Base-by-base conservation (phyloP, 257 asterid species). In the Lycium ferocissimum region DNA sequence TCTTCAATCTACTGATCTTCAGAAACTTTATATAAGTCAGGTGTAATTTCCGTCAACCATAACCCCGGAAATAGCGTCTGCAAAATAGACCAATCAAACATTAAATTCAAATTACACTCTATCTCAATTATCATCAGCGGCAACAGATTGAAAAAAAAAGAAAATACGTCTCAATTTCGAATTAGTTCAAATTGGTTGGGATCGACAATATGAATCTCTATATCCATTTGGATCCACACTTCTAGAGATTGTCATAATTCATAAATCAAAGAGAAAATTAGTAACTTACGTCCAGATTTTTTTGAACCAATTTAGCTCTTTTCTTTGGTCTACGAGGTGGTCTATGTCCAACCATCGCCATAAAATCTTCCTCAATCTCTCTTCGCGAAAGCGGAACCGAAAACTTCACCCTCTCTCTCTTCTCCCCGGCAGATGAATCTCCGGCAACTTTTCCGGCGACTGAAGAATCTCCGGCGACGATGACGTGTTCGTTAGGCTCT, bases 311-410 rank as follows among this genome's bases (percentile, higher is more conserved):
- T 73, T 85, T 89, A 9, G 91, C 81, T 54, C 99, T 88, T 89
- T 94, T 96, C 85, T 93, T 95, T 11, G 99, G 99, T 63, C 98
- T 85, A 84, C 99, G 95, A 82, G 92, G 93, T 72, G 98, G 97
- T 88, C 96, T 83, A 82, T 91, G 95, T 7, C 94, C 94, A 11
- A 92, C 90, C 65, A 91, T 88, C 0, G 93, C 88, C 81, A 91
- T 72, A 88, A 93, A 95, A 91, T 96, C 99, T 70, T 95, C 97
- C 59, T 94, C 98, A 86, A 96, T 95, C 22, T 94, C 98, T 80
- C 88, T 79, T 40, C 90, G 91, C 0, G 95, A 83, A n/a, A 96
- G 94, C 4, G 95, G 3, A 0, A 92, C 94, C 18, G 98, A 90
- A 58, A 95, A 95, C 79, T 92, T 96, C 13, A 86, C 85, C 90